Evolutionary conservation across 2,329 filamentous ascomycete species (phyloP), one percentile per base, ranked within the genome.

Genomic region (Sordariomycetes sp.): DNA sequence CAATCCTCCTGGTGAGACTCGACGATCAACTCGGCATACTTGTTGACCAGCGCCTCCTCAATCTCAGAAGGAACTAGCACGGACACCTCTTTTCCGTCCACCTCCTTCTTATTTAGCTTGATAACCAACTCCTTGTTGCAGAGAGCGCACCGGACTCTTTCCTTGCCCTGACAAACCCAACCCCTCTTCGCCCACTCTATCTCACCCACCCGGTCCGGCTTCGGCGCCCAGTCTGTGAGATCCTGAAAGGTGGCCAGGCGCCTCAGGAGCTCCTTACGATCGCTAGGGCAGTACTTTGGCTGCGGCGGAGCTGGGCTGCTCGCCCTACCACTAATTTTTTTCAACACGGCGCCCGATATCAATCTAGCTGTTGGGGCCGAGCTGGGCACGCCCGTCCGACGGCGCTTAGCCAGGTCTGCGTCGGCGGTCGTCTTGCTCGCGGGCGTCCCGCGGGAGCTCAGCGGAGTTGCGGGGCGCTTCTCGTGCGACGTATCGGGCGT

Each of bases 151-250:
- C 85, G 83, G 18, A 97, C 90, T 3, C 88, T 88, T 71, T 96
- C 91, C 62, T 85, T 85, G 64, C 87, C 87, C 53, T 88, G 84
- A 66, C 93, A 97, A 3, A 87, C 79, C 93, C 94, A 99, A 1
- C 93, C 93, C 60, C 89, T 78, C 75, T 93, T 96, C 0, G 92
- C 92, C 94, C 94, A 99, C 69, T 91, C 88, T 8, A 97, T 85
- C 72, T 97, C 94, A 67, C 85, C 90, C 64, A 97, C 86, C 37
- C 78, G 79, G 57, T 92, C 83, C 0, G 94, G 92, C 69, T 97
- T 97, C 0, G 90, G 88, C n/a, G 89, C 88, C 93, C 93, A 99
- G 68, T 88, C 83, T 58, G 90, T 94, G 54, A 97, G 85, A 64
- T 93, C 90, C 67, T 93, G 88, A 68, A 96, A 99, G 0, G 90